Conservation (phyloP, 352 stramenopile genomes). For the Halophytophthora polymorphica region DNA sequence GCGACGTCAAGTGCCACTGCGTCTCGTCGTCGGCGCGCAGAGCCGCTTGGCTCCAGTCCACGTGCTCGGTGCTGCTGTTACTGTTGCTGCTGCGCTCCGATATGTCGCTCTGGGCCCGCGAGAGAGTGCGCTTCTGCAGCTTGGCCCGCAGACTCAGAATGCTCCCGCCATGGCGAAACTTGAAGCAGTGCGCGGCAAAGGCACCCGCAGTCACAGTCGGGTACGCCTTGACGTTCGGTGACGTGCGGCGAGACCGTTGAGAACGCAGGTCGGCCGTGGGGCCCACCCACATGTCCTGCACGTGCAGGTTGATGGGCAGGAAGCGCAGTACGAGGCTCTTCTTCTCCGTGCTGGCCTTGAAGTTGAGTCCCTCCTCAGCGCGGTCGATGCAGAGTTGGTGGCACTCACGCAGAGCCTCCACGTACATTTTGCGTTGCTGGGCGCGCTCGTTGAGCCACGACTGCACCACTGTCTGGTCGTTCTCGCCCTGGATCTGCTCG, state of each 20-base stretch:
- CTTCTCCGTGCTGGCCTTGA: conserved; percentile 84
- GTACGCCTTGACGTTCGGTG: conserved; percentile 59
- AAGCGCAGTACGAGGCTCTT: conserved; percentile 73
- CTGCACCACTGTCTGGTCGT: conserved; percentile 66
- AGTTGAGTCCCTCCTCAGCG: conserved; percentile 67
- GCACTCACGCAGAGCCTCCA: conserved; percentile 65
- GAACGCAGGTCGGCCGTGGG: conserved; percentile 63
- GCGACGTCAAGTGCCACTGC: conserved; percentile 72
- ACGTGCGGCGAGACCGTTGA: conserved; percentile 58
- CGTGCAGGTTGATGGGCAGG: conserved; percentile 78
- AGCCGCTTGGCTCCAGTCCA: conserved; percentile 59
- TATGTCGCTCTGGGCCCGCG: conserved; percentile 42
- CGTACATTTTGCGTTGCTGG: conserved; percentile 62
- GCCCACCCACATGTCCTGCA: conserved; percentile 85
- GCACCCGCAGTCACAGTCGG: conserved; percentile 72
- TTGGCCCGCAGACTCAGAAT: conserved; percentile 63
- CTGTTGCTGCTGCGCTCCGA: conserved; percentile 29
- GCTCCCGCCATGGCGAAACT: conserved; percentile 74
- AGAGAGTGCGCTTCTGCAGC: conserved; percentile 56
- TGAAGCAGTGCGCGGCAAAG: conserved; percentile 79
- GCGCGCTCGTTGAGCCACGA: conserved; percentile 74
- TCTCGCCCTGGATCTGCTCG: conserved; percentile 82
- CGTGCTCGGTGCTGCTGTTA: conserved; percentile 20
- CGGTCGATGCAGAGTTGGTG: conserved; percentile 66
- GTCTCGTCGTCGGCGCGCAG: conserved; percentile 56